Percentiles rank a stretch among this genome's conserved stretches.
Conservation (phyloP, 306 rosid species). For the Nissolia schottii region DNA sequence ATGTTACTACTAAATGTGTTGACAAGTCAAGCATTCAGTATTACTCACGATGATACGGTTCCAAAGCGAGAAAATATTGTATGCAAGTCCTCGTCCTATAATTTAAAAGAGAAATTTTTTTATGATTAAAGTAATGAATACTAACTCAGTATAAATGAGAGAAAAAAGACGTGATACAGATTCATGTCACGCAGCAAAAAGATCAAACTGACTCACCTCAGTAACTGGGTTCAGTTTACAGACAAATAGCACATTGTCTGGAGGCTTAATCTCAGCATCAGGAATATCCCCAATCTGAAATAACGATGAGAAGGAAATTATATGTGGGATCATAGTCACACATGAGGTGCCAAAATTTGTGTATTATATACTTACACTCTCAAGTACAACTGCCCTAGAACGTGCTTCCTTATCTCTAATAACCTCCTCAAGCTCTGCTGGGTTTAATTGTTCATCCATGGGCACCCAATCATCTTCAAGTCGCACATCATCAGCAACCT, state of each 20-base stretch:
- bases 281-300: constrained; percentile 96
- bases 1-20: constrained; percentile 12
- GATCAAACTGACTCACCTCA: constrained; percentile 66
- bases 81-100: constrained; percentile 90
- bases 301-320: constrained; percentile 12
- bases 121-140: neutral
- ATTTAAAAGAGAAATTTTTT: constrained; percentile 2
- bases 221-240: constrained; percentile 97
- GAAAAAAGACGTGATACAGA: neutral
- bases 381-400: constrained; percentile 95
- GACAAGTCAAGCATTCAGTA: constrained; percentile 15
- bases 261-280: constrained; percentile 95
- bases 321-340: neutral
- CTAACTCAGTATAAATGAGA: neutral
- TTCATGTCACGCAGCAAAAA: constrained; percentile 4
- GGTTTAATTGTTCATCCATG: constrained; percentile 77
- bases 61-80: constrained; percentile 96
- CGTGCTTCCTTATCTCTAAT: constrained; percentile 78
- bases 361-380: constrained; percentile 64
- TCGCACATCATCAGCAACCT: constrained; percentile 81
- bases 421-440: constrained; percentile 81
- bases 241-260: constrained; percentile 83
- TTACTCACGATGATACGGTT: constrained; percentile 69
- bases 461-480: constrained; percentile 99
- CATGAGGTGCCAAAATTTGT: neutral